Evolutionary conservation across 2,329 filamentous ascomycete species (phyloP).

Genomic region (Alternaria novae-zelandiae): DNA sequence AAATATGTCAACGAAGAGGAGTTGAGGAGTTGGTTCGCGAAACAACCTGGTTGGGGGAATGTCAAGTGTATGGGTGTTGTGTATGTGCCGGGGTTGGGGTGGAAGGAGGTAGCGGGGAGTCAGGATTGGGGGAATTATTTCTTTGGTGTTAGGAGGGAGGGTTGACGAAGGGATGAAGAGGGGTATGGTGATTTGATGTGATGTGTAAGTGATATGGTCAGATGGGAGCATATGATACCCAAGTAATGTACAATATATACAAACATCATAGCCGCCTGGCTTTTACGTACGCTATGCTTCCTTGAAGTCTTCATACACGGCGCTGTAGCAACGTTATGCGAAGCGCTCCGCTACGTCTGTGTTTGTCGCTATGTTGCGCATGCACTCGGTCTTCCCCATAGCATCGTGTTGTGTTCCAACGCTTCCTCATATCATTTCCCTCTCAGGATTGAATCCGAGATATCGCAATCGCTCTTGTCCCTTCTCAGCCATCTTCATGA

Average conservation of each 20-base stretch:
- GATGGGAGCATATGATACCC: constrained; percentile 10
- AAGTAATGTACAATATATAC: constrained; percentile 13
- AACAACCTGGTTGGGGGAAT: constrained; percentile 51
- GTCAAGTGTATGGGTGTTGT: constrained; percentile 77
- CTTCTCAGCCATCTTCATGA: constrained; percentile 1
- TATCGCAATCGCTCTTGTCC: too few species aligned
- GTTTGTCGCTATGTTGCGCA: background rate
- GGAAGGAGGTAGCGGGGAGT: constrained; percentile 81
- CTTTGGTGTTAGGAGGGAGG: constrained; percentile 74
- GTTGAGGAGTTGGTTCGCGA: constrained; percentile 60
- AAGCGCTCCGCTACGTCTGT: constrained; percentile 2
- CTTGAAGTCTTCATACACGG: background rate
- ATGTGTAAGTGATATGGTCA: background rate
- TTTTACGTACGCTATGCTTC: background rate
- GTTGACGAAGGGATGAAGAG: background rate
- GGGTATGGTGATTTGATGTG: background rate
- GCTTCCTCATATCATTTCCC: background rate
- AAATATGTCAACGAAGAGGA: constrained; percentile 94
- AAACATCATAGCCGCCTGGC: background rate
- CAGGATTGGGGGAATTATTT: constrained; percentile 96
- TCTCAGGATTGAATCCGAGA: too few species aligned
- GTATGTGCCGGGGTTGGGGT: constrained; percentile 89
- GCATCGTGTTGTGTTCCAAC: too few species aligned
- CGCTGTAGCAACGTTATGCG: background rate
- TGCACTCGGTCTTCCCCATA: background rate